phyloP scores from a whole-genome alignment of 345 rosid species.

The Eucalyptus polybractea region DNA sequence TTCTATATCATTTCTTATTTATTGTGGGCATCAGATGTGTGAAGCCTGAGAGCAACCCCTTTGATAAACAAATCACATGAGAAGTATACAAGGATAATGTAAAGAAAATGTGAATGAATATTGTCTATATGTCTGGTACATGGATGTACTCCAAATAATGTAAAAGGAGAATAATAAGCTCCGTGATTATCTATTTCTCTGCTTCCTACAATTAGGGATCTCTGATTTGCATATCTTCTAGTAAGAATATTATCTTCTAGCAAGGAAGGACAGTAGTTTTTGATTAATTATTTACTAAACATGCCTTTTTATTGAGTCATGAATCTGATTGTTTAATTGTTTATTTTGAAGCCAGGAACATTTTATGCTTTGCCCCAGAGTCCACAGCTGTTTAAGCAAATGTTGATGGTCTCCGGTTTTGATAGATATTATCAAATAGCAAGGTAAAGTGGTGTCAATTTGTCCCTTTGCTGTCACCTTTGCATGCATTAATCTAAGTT shows the following conservation, averaged over 20 bases:
- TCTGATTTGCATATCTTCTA: neutral
- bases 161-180: neutral
- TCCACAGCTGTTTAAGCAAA: slow-evolving; percentile 93
- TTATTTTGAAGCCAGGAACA: slow-evolving; percentile 89
- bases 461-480: neutral
- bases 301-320: slow-evolving; percentile 5
- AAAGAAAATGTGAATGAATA: neutral
- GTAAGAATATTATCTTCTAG: neutral
- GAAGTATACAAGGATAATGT: neutral
- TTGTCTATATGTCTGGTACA: neutral
- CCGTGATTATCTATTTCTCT: neutral
- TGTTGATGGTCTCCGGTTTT: slow-evolving; percentile 98
- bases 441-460: slow-evolving; percentile 29
- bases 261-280: neutral
- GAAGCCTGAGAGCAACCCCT: neutral
- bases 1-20: neutral
- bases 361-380: slow-evolving; percentile 98
- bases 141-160: neutral
- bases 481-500: neutral
- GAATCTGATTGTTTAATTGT: slow-evolving; percentile 23
- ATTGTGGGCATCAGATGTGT: neutral
- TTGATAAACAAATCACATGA: neutral
- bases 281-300: neutral
- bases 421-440: slow-evolving; percentile 94
- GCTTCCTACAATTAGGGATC: neutral